Evolutionary conservation across 345 rosid species (phyloP).

Genomic region (Gossypium herbaceum): DNA sequence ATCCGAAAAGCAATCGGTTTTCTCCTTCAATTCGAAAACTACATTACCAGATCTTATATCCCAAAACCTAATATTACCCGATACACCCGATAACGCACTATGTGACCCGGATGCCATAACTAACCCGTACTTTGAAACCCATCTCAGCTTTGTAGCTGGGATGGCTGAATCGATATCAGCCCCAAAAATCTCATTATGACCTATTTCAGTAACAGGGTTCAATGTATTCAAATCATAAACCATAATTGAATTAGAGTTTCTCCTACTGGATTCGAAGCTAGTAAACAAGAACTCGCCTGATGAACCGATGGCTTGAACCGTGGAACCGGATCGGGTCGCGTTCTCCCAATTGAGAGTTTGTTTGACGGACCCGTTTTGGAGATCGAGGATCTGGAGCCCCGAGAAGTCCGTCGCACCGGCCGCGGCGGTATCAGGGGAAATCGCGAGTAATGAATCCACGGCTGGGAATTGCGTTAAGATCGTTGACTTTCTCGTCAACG

Average conservation of each 20-base stretch:
- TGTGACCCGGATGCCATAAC: slow-evolving; percentile 91
- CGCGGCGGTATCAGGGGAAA: slow-evolving; percentile 53
- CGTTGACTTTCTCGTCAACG: slow-evolving; percentile 60
- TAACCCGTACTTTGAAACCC: slow-evolving; percentile 57
- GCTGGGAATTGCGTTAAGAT: slow-evolving; percentile 75
- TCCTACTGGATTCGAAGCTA: slow-evolving; percentile 87
- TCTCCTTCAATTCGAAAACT: slow-evolving; percentile 40
- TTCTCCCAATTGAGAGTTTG: slow-evolving; percentile 69
- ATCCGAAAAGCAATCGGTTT: slow-evolving; percentile 77
- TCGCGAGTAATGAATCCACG: slow-evolving; percentile 67
- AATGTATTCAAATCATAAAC: slow-evolving; percentile 66
- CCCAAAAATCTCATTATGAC: slow-evolving; percentile 65
- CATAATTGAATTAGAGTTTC: slow-evolving; percentile 81
- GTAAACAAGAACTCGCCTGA: slow-evolving; percentile 55
- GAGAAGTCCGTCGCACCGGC: slow-evolving; percentile 91
- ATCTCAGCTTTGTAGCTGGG: slow-evolving; percentile 73
- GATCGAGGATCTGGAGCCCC: slow-evolving; percentile 77
- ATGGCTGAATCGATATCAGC: slow-evolving; percentile 71
- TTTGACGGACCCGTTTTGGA: slow-evolving; percentile 53
- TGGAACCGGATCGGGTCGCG: slow-evolving; percentile 58
- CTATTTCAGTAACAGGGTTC: slow-evolving; percentile 64
- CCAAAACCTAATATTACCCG: slow-evolving; percentile 71
- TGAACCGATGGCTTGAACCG: slow-evolving; percentile 85
- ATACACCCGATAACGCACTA: slow-evolving; percentile 67
- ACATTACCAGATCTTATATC: slow-evolving; percentile 67